Percentiles rank a stretch among this genome's conserved stretches.
Evolutionary conservation across 768 basidiomycete genomes (phyloP).

Genomic region (Lentinula sp.): DNA sequence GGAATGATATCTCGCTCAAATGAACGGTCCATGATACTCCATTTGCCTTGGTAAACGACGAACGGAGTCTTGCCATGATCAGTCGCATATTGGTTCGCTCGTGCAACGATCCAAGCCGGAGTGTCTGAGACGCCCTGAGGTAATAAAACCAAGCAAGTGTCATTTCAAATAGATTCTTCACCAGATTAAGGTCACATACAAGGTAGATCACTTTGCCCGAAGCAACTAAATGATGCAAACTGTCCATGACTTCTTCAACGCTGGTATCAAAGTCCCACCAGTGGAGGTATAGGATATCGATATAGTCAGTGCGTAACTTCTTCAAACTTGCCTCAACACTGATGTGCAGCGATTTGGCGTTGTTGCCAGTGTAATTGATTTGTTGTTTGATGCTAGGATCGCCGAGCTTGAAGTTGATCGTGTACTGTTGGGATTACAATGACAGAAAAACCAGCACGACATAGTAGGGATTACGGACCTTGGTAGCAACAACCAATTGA

Average conservation of each 20-base stretch:
- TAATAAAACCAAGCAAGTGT: slow-evolving; percentile 13
- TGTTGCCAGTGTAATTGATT: slow-evolving; percentile 28
- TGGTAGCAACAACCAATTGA: slow-evolving; percentile 30
- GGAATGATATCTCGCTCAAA: slow-evolving; percentile 43
- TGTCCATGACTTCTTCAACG: slow-evolving; percentile 18
- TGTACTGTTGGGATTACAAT: not conserved
- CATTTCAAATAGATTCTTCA: not conserved
- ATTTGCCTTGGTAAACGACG: slow-evolving; percentile 37
- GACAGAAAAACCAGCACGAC: not conserved
- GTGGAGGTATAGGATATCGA: slow-evolving; percentile 14
- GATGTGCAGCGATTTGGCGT: slow-evolving; percentile 25
- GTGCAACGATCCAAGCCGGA: slow-evolving; percentile 33
- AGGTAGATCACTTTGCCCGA: slow-evolving; percentile 38
- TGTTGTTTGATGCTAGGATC: slow-evolving; percentile 10
- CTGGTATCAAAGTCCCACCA: slow-evolving; percentile 21
- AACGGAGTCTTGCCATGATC: slow-evolving; percentile 38
- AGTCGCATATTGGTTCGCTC: slow-evolving; percentile 35
- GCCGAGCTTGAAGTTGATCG: slow-evolving; percentile 4
- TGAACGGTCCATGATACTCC: slow-evolving; percentile 29
- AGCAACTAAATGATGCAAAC: slow-evolving; percentile 36
- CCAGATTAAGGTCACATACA: not conserved
- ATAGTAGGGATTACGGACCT: slow-evolving; percentile 13
- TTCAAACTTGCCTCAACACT: slow-evolving; percentile 24
- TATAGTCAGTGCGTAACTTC: slow-evolving; percentile 23
- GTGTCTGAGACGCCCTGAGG: slow-evolving; percentile 25